Base-by-base conservation (phyloP, 495 filamentous ascomycete genomes). In the Penicillium samsonianum region DNA sequence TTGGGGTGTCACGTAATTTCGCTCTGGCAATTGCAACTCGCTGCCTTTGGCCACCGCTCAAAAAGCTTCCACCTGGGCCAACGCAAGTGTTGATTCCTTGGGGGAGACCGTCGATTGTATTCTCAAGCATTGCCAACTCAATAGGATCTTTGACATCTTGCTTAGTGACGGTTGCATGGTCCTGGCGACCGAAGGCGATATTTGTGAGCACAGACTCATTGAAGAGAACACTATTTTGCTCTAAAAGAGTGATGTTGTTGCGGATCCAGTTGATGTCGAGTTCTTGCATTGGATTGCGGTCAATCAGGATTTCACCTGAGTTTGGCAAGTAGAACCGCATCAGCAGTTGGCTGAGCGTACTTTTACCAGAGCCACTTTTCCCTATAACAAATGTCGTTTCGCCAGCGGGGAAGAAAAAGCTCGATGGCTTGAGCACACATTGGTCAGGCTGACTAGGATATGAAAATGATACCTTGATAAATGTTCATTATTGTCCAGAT, bases 321-420 rank as follows among this genome's bases (percentile, higher is more conserved):
- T 69, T 72, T 2, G 90, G 84, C 10, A 81, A 71, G 63, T 96
- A 96, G 64, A 92, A 90, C 30, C 85, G 80, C 49, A 91, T 72
- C 2, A 98, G 75, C 2, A 98, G 73, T 63, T 90, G 91, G 2
- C 86, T 85, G 9, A 98, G 65, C 0, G 94, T 98, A 65, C 90
- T 96, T 68, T 98, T 98, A 0, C 94, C 94, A 12, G 91, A 96
- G 2, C 94, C 94, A 61, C 91, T 96, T 52, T 80, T 80, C 2
- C 94, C 94, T 52, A 97, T 82, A 7, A 98, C 78, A 60, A 95
- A 98, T 4, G 84, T 91, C 5, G 88, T 87, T 64, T 88, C 75
- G 0, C 88, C 85, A 0, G 88, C 78, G 2, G 83, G 82, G 58
- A 98, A 96, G 59, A 78, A 80, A 44, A 96, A 82, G 16, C 72